A percentile compares a stretch with the other conserved stretches of the same genome.
Evolutionary conservation across 2,329 filamentous ascomycete genomes (phyloP).

Genomic region (Ceratocystis ficicola): DNA sequence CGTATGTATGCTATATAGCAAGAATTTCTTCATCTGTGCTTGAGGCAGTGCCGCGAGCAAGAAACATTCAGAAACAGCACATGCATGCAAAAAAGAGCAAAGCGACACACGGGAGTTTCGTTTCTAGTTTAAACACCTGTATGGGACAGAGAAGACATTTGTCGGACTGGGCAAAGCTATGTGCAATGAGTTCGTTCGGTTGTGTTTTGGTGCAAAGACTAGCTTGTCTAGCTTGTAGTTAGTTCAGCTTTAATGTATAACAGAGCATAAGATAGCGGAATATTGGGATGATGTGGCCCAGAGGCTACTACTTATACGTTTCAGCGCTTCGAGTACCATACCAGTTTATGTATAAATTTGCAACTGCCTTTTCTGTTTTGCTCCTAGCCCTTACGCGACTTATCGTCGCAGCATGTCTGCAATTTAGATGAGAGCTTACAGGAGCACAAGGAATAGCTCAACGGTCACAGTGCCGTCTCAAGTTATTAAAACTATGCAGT

Average conservation of each 20-base stretch:
- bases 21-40: not conserved
- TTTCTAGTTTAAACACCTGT: not conserved
- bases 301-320: too few relatives aligned
- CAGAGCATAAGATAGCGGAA: too few relatives aligned
- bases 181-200: too few relatives aligned
- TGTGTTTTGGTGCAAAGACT: too few relatives aligned
- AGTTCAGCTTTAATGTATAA: too few relatives aligned
- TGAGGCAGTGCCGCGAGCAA: not conserved
- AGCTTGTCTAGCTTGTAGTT: too few relatives aligned
- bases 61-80: not conserved
- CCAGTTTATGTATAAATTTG: too few relatives aligned
- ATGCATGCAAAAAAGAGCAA: not conserved
- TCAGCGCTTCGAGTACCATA: too few relatives aligned
- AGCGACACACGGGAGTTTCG: not conserved
- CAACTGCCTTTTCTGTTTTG: not conserved
- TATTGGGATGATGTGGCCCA: too few relatives aligned
- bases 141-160: too few relatives aligned
- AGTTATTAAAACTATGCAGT: not conserved
- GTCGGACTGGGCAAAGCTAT: too few relatives aligned
- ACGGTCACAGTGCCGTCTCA: conserved; percentile 5
- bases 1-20: not conserved
- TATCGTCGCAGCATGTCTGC: not conserved
- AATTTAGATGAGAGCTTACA: conserved; percentile 9
- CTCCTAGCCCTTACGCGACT: not conserved
- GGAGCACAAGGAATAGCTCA: conserved; percentile 8